Evolutionary conservation across 192 early-diverging fungal genomes (phyloP).

Genomic region (Spizellomyces punctatus): DNA sequence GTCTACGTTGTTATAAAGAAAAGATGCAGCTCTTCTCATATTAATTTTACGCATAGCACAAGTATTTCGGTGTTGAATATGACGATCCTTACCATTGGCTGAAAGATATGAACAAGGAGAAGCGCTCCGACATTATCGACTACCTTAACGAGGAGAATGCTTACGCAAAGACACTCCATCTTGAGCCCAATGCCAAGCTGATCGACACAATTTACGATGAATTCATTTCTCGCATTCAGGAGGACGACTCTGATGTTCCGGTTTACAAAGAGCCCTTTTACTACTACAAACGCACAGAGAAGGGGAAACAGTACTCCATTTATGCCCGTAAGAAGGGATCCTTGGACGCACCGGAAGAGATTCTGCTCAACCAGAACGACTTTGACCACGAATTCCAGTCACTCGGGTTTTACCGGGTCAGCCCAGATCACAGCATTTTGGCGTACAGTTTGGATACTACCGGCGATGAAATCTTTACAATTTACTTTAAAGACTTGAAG

Average conservation of each 20-base stretch:
- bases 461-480: conserved; percentile 46
- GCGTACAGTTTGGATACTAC: conserved; percentile 49
- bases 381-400: conserved; percentile 34
- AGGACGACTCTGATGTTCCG: conserved; percentile 49
- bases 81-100: conserved; percentile 54
- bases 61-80: conserved; percentile 9
- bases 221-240: conserved; percentile 43
- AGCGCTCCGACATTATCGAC: conserved; percentile 43
- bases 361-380: conserved; percentile 40
- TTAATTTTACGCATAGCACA: conserved; percentile 2
- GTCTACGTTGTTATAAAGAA: not conserved
- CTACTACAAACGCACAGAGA: conserved; percentile 52
- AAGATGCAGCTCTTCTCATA: not conserved
- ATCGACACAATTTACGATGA: conserved; percentile 50
- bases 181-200: conserved; percentile 33
- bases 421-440: conserved; percentile 40
- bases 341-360: conserved; percentile 33
- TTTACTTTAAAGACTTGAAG: conserved; percentile 47
- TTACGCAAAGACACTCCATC: conserved; percentile 40
- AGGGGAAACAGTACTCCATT: conserved; percentile 54
- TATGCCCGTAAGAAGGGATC: conserved; percentile 36
- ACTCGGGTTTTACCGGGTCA: conserved; percentile 24
- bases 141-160: conserved; percentile 48
- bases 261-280: conserved; percentile 38
- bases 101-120: conserved; percentile 43